A percentile compares a stretch with the other conserved stretches of the same genome.
Evolutionary conservation across 345 rosid genomes (phyloP).

Genomic region (Erysimum cheiranthoides): DNA sequence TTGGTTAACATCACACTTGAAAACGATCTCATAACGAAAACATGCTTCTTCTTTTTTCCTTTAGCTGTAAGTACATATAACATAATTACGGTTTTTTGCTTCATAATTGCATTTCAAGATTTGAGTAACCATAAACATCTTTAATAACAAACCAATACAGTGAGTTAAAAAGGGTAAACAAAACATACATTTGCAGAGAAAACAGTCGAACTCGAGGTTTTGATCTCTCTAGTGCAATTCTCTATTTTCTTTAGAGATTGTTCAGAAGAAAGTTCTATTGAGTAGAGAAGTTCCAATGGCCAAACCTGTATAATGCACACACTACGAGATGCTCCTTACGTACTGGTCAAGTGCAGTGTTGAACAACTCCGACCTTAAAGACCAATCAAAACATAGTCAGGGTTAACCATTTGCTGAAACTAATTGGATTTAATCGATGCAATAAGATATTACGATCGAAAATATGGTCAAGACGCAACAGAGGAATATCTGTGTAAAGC

Average conservation of each 20-base stretch:
- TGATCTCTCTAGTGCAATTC: conserved; percentile 9
- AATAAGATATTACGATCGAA: not conserved
- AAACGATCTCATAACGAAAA: not conserved
- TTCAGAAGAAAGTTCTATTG: conserved; percentile 4
- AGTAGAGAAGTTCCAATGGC: conserved; percentile 23
- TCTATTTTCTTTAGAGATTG: not conserved
- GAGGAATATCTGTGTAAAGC: conserved; percentile 1
- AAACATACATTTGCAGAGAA: conserved; percentile 26
- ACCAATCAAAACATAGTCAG: conserved; percentile 26
- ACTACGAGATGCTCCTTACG: conserved; percentile 76
- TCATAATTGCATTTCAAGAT: conserved; percentile 7
- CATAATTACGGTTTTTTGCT: not conserved
- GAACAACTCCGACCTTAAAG: conserved; percentile 73
- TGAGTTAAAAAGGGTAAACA: not conserved
- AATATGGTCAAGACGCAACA: not conserved
- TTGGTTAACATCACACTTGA: too few relatives aligned
- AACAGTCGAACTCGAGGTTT: conserved; percentile 9
- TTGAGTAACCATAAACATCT: conserved; percentile 10
- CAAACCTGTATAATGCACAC: conserved; percentile 33
- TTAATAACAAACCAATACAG: conserved; percentile 21
- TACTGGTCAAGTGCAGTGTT: conserved; percentile 78
- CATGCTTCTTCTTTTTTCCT: not conserved
- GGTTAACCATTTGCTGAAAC: not conserved
- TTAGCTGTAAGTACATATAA: not conserved
- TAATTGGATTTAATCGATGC: not conserved